These are phyloP conservation scores for apple (Malus domestica) DNA, from an alignment of 306 rosid genomes.

Conservation along the genomic window DNA sequence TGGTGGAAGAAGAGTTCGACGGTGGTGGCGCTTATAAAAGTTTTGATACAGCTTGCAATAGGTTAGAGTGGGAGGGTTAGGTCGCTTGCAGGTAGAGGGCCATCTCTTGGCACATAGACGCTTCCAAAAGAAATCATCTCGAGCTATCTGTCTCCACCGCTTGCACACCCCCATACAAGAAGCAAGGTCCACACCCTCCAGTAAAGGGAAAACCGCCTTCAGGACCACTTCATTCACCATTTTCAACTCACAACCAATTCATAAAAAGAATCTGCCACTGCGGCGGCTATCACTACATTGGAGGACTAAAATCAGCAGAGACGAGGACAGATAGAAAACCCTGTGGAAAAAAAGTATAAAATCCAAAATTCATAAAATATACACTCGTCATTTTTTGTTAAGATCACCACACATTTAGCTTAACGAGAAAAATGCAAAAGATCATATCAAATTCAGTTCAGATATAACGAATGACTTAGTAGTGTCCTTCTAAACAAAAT, in stretches of 20 bases:
- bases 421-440: background rate
- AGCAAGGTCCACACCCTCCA: conserved; percentile 83
- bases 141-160: conserved; percentile 78
- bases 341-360: background rate
- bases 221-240: conserved; percentile 68
- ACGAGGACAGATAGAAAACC: background rate
- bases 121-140: conserved; percentile 91
- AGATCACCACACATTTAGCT: background rate
- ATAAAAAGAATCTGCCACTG: background rate
- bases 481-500: background rate
- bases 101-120: conserved; percentile 79
- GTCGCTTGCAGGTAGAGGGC: conserved; percentile 86
- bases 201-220: conserved; percentile 81
- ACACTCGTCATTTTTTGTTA: background rate
- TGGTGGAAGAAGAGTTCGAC: conserved; percentile 67
- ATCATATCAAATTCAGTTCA: background rate
- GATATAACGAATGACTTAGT: background rate
- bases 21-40: conserved; percentile 50
- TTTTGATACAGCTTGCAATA: conserved; percentile 60
- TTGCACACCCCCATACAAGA: conserved; percentile 73
- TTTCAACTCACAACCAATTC: conserved; percentile 12
- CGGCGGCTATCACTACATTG: conserved; percentile 4
- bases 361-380: background rate
- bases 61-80: conserved; percentile 47
- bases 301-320: conserved; percentile 1